Conservation (phyloP, 1,139 yeast species). For the Scheffersomyces parashehatae region DNA sequence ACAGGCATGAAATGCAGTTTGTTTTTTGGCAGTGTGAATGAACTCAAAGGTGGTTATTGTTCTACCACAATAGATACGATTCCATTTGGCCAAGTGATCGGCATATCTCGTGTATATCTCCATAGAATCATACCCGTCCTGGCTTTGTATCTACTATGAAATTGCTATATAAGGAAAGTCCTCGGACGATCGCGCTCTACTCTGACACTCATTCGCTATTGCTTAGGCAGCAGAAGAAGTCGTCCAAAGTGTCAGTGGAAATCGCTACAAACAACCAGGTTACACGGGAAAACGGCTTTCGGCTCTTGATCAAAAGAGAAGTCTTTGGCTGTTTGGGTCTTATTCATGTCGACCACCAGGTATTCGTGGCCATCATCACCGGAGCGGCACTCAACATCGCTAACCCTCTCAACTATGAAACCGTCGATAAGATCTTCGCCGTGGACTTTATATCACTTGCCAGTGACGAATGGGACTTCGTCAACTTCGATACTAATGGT, state of each 20-base stretch:
- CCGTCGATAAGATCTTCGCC: constrained; percentile 74
- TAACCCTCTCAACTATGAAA: constrained; percentile 73
- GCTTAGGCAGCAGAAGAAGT: constrained; percentile 39
- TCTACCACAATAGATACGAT: too few species aligned
- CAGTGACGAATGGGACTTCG: constrained; percentile 75
- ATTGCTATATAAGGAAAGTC: constrained; percentile 48
- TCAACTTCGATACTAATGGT: constrained; percentile 64
- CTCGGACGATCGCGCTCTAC: constrained; percentile 55
- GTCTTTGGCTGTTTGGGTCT: constrained; percentile 85
- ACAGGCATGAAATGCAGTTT: too few species aligned
- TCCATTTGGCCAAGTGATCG: too few species aligned
- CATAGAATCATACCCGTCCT: too few species aligned
- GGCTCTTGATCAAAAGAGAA: constrained; percentile 53
- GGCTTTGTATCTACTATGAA: constrained; percentile 33
- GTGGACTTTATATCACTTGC: constrained; percentile 85
- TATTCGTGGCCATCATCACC: constrained; percentile 79
- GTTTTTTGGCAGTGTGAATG: too few species aligned
- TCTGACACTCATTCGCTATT: constrained; percentile 53
- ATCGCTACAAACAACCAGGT: constrained; percentile 43
- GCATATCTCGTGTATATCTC: too few species aligned
- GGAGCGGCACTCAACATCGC: constrained; percentile 77
- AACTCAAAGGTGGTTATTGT: too few species aligned
- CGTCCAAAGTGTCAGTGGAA: constrained; percentile 50
- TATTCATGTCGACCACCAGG: constrained; percentile 64
- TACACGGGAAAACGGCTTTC: constrained; percentile 43